These are phyloP conservation scores for Allomyces javanicus DNA, from an alignment of 192 early-diverging fungal genomes.

Conservation along the genomic window DNA sequence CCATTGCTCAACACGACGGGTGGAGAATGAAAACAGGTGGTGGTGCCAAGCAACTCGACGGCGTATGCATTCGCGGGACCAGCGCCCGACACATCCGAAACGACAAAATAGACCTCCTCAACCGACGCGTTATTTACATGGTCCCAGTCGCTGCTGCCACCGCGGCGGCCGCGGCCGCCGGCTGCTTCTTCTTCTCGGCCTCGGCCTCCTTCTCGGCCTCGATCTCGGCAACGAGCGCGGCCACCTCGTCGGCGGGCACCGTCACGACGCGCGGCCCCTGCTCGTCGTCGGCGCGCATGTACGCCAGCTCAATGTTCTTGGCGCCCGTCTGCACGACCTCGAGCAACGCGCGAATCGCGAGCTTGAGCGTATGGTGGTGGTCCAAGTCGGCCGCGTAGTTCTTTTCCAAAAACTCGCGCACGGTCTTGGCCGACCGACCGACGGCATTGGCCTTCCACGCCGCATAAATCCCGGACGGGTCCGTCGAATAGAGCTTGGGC, in stretches of 20 bases:
- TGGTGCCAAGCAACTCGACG: no score
- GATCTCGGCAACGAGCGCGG: conserved; percentile 48
- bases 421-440: conserved; percentile 88
- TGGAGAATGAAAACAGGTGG: no score
- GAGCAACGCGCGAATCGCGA: conserved; percentile 74
- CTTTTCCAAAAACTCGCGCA: conserved; percentile 96
- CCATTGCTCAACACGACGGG: no score
- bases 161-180: neutral
- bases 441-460: conserved; percentile 98
- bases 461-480: conserved; percentile 95
- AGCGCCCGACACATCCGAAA: no score
- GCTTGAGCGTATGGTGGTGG: conserved; percentile 65
- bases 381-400: conserved; percentile 75
- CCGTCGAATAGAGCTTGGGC: conserved; percentile 90
- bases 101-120: no score
- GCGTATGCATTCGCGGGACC: no score
- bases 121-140: no score
- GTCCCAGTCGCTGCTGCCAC: neutral
- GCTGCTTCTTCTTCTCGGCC: conserved; percentile 58
- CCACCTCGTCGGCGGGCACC: conserved; percentile 50
- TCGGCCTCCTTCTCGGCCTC: conserved; percentile 82
- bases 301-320: conserved; percentile 96
- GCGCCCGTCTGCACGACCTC: conserved; percentile 98
- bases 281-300: conserved; percentile 53
- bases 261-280: no score